Conservation (phyloP, 805 yeast species). For the Teunomyces funiuensis region DNA sequence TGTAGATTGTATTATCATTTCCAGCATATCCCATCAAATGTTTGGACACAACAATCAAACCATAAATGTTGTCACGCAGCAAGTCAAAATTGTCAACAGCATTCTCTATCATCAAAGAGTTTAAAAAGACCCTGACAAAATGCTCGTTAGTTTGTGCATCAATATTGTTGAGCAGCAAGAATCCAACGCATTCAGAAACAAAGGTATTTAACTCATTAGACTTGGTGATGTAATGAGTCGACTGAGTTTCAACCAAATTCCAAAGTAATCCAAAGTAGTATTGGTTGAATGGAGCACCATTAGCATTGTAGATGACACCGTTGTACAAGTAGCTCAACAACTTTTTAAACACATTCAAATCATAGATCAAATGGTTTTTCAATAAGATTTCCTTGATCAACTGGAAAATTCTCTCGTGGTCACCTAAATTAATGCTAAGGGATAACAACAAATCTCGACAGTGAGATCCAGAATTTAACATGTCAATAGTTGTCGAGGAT, state of each 20-base stretch:
- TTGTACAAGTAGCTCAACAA: slow-evolving; percentile 28
- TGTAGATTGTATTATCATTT: slow-evolving; percentile 12
- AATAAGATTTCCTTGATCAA: slow-evolving; percentile 35
- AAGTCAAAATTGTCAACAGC: slow-evolving; percentile 27
- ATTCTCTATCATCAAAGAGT: slow-evolving; percentile 28
- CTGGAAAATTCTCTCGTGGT: slow-evolving; percentile 34
- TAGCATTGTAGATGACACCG: slow-evolving; percentile 21
- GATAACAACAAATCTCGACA: slow-evolving; percentile 34
- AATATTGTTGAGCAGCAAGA: slow-evolving; percentile 14
- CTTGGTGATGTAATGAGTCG: slow-evolving; percentile 19
- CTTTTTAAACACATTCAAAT: slow-evolving; percentile 29
- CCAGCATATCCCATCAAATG: slow-evolving; percentile 18
- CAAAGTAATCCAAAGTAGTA: slow-evolving; percentile 33
- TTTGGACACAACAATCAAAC: slow-evolving; percentile 25
- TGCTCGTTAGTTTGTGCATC: slow-evolving; percentile 9
- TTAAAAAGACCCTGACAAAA: slow-evolving; percentile 18
- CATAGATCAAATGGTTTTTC: slow-evolving; percentile 29
- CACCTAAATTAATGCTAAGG: slow-evolving; percentile 32
- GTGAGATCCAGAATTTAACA: slow-evolving; percentile 8
- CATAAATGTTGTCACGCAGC: slow-evolving; percentile 32
- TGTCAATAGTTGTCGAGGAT: slow-evolving; percentile 6
- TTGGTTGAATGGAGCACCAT: slow-evolving; percentile 18
- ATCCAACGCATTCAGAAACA: slow-evolving; percentile 29
- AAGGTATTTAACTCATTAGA: slow-evolving; percentile 26
- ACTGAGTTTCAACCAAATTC: slow-evolving; percentile 36